Percentiles rank a stretch among this genome's conserved stretches.
Conservation (phyloP, 352 stramenopile species). For the Phytophthora aleatoria region DNA sequence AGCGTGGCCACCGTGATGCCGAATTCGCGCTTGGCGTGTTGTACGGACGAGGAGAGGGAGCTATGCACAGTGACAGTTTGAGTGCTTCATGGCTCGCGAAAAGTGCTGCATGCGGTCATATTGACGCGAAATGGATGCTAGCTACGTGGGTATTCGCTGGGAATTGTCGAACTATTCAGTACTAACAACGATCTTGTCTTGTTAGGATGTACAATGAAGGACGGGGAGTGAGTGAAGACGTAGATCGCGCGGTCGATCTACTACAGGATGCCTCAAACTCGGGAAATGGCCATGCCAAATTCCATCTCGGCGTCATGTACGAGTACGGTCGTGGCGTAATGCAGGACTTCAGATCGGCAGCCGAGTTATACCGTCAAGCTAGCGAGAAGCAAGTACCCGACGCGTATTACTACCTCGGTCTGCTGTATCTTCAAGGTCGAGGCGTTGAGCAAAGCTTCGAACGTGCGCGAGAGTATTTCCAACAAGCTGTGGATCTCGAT, state of each 20-base stretch:
- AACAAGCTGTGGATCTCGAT: slow-evolving; percentile 40
- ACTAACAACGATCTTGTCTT: slow-evolving; percentile 2
- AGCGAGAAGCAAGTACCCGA: slow-evolving; percentile 37
- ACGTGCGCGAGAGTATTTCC: slow-evolving; percentile 41
- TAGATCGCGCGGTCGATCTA: slow-evolving; percentile 35
- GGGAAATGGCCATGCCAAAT: slow-evolving; percentile 34
- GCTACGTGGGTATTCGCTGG: slow-evolving; percentile 36
- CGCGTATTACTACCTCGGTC: slow-evolving; percentile 58
- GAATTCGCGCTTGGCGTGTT: slow-evolving; percentile 57
- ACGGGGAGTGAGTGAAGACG: slow-evolving; percentile 39
- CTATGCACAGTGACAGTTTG: slow-evolving; percentile 36
- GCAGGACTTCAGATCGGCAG: slow-evolving; percentile 42
- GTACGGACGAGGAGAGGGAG: slow-evolving; percentile 33
- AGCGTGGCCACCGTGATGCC: slow-evolving; percentile 40
- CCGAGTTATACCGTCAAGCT: slow-evolving; percentile 40
- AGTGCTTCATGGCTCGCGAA: slow-evolving; percentile 46
- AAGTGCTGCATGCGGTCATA: slow-evolving; percentile 44
- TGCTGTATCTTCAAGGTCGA: slow-evolving; percentile 52
- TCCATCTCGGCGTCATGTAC: slow-evolving; percentile 54
- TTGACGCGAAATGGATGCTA: slow-evolving; percentile 60
- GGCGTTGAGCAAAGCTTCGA: slow-evolving; percentile 45
- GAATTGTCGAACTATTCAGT: not conserved
- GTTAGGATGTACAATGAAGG: slow-evolving; percentile 52
- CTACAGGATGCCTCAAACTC: slow-evolving; percentile 33
- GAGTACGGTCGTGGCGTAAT: slow-evolving; percentile 58